Conservation (phyloP, 495 filamentous ascomycete genomes). For the Cryomyces minteri region DNA sequence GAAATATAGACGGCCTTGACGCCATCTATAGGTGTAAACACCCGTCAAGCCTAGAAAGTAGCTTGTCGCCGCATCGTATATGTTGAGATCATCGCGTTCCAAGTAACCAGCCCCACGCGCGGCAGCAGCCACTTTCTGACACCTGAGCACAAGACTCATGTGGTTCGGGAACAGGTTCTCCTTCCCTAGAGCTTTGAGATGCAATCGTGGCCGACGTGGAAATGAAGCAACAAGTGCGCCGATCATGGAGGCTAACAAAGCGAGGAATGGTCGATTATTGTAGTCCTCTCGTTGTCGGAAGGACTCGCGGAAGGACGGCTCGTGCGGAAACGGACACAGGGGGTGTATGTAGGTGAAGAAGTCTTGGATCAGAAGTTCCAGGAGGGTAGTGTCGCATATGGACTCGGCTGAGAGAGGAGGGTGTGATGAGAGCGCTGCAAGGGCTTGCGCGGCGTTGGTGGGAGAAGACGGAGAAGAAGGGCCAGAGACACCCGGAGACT, state of each 20-base stretch:
- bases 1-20: constrained; percentile 48
- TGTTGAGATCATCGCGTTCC: constrained; percentile 37
- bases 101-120: constrained; percentile 54
- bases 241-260: constrained; percentile 68
- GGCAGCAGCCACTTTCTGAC: constrained; percentile 50
- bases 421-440: constrained; percentile 23
- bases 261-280: constrained; percentile 48
- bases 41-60: constrained; percentile 62
- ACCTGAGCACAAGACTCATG: constrained; percentile 51
- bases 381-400: constrained; percentile 49
- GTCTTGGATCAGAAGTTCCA: constrained; percentile 60
- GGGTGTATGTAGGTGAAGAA: constrained; percentile 86
- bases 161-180: constrained; percentile 45
- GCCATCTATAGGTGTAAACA: constrained; percentile 48
- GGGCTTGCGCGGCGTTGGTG: constrained; percentile 27
- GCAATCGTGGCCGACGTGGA: constrained; percentile 52
- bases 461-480: constrained; percentile 26
- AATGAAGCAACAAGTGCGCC: constrained; percentile 61
- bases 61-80: constrained; percentile 74
- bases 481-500: constrained; percentile 16
- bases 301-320: constrained; percentile 61
- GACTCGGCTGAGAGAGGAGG: constrained; percentile 41
- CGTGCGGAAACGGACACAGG: constrained; percentile 69
- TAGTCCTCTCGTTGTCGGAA: constrained; percentile 53
- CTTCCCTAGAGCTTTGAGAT: constrained; percentile 42